These are phyloP conservation scores for Asterella californica DNA, from an alignment of 225 moss, liverwort and hornwort species.

Conservation along the genomic window DNA sequence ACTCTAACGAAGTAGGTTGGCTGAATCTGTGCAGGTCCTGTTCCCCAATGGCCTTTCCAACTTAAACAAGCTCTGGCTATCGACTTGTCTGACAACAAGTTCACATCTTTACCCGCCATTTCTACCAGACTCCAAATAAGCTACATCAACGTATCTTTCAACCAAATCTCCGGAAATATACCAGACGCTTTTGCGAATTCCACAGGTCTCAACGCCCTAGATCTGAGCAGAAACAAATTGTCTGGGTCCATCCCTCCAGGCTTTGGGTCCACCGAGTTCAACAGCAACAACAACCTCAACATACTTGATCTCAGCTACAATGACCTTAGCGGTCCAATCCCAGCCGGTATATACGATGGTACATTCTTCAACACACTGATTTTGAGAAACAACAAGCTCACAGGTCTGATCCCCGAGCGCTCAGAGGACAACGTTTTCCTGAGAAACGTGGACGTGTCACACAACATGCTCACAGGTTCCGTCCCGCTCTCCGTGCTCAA, in stretches of 20 bases:
- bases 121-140: neutral
- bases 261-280: neutral
- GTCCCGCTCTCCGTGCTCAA: conserved; percentile 23
- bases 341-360: neutral
- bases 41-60: conserved; percentile 30
- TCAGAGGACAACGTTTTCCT: conserved; percentile 10
- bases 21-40: conserved; percentile 16
- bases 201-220: neutral
- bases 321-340: conserved; percentile 21
- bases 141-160: conserved; percentile 29
- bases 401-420: conserved; percentile 18
- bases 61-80: neutral
- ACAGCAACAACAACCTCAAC: conserved; percentile 6
- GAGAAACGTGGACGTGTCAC: conserved; percentile 15
- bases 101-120: conserved; percentile 23
- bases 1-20: neutral
- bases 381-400: conserved; percentile 24
- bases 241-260: conserved; percentile 17
- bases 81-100: conserved; percentile 31
- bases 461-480: conserved; percentile 24
- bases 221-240: conserved; percentile 22
- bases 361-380: conserved; percentile 17
- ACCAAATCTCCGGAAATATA: conserved; percentile 21
- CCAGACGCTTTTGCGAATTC: neutral
- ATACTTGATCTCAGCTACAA: conserved; percentile 23